Evolutionary conservation across 2,329 filamentous ascomycete species (phyloP).

Genomic region (Helicocarpus griseus): DNA sequence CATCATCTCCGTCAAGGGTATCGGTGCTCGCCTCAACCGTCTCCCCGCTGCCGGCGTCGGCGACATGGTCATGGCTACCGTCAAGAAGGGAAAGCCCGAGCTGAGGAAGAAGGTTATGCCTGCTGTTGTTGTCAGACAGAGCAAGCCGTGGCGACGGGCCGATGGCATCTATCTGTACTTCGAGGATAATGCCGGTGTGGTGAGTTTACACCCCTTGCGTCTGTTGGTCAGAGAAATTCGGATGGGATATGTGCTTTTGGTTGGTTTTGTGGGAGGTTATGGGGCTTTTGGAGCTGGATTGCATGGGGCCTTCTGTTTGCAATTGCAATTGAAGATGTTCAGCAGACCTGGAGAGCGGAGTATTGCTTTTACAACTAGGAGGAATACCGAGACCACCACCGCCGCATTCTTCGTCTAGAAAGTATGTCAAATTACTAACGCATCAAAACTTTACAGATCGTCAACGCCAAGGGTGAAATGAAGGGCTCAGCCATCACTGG

Average conservation of each 20-base stretch:
- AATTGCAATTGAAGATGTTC: no score
- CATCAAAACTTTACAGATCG: slow-evolving; percentile 55
- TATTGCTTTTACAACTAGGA: no score
- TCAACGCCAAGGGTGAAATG: slow-evolving; percentile 99
- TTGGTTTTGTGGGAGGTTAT: not conserved
- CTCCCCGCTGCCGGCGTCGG: slow-evolving; percentile 95
- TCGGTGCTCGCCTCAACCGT: slow-evolving; percentile 94
- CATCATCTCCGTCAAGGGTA: slow-evolving; percentile 99
- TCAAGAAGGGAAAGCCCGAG: slow-evolving; percentile 99
- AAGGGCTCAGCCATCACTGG: slow-evolving; percentile 99
- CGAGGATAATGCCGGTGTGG: slow-evolving; percentile 99
- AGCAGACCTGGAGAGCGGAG: no score
- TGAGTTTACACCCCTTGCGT: slow-evolving; percentile 45
- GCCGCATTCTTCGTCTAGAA: no score
- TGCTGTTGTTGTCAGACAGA: slow-evolving; percentile 95
- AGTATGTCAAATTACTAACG: slow-evolving; percentile 1
- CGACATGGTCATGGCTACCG: slow-evolving; percentile 99
- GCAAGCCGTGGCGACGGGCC: slow-evolving; percentile 98
- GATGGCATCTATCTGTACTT: slow-evolving; percentile 99
- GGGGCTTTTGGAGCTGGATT: not conserved
- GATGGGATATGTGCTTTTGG: not conserved
- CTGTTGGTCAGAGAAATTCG: not conserved
- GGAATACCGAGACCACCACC: no score
- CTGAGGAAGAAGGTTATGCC: slow-evolving; percentile 99
- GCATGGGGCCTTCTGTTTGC: no score